Evolutionary conservation across 306 rosid genomes (phyloP).

Genomic region (Mucuna pruriens): DNA sequence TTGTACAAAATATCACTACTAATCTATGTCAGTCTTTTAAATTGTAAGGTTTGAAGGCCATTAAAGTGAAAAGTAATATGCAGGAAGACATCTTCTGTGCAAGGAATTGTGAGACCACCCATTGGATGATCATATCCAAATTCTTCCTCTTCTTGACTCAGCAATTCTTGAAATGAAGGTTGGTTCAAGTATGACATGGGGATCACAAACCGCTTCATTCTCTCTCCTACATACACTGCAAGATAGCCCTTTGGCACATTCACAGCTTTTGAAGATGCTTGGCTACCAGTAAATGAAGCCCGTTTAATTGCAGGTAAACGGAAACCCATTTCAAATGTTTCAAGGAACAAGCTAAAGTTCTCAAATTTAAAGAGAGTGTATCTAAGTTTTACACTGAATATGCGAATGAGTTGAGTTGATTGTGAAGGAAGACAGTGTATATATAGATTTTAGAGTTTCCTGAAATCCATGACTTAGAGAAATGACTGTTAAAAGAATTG

Average conservation of each 20-base stretch:
- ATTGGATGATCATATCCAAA: too few relatives aligned
- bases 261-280: conserved; percentile 6
- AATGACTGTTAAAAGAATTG: conserved; percentile 1
- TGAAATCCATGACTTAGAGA: background rate
- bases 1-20: background rate
- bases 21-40: background rate
- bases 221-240: too few relatives aligned
- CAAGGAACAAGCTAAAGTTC: background rate
- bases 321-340: conserved; percentile 26
- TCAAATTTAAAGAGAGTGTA: background rate
- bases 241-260: too few relatives aligned
- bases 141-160: too few relatives aligned
- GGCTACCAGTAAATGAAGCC: background rate
- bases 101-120: too few relatives aligned
- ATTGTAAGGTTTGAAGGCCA: background rate
- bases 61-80: background rate
- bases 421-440: background rate
- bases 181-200: too few relatives aligned
- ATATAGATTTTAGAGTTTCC: conserved; percentile 1
- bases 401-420: conserved; percentile 9
- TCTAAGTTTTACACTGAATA: background rate
- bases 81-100: background rate
- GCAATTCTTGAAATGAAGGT: too few relatives aligned
- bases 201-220: too few relatives aligned
- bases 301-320: conserved; percentile 15